Base-by-base conservation (phyloP, 139 green algal species). In the Coccomyxa sp. region DNA sequence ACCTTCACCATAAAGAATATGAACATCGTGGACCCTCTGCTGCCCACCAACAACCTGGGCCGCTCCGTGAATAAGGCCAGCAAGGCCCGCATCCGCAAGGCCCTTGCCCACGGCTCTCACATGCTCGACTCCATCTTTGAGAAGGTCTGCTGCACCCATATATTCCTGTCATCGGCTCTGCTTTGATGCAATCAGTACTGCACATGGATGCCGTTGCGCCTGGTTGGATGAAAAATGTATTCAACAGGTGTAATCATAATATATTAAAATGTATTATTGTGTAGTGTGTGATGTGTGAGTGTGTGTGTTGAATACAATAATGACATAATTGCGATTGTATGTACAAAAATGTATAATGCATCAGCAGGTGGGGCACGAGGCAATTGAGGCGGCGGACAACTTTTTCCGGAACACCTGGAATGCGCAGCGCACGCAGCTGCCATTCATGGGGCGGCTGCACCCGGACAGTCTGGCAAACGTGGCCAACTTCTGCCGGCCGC, bases 41-140 rank as follows among this genome's bases (percentile, higher is more conserved):
- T 98, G 86, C 92, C 94, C 38, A 94, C 80, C 84, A 99, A 99
- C 90, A 99, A 99, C 88, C 92, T 99, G 74, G 96, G 96, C 0
- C 90, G 96, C 30, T 94, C 86, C 27, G 95, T 99, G 60, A 93
- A 86, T 75, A 91, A 93, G 57, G 90, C 91, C 67, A 97, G 91
- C 81, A 94, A 93, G 76, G 79, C 90, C 27, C 91, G 95, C 67
- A 96, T 99, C 60, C 86, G 90, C 11, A 88, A 87, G 27, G 96
- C 94, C 1, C 93, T 97, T 76, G 83, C 84, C 60, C 90, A 96
- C 81, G 92, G 90, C 16, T 85, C 89, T 17, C 81, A 80, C 68
- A 82, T 84, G 10, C 88, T 97, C 28, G 83, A 84, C 31, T 32
- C 68, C 14, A 89, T 94, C 67, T 38, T 89, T 77, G 38, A 78